phyloP scores from a whole-genome alignment of 768 basidiomycete species.

The Paxillus rubicundulus region DNA sequence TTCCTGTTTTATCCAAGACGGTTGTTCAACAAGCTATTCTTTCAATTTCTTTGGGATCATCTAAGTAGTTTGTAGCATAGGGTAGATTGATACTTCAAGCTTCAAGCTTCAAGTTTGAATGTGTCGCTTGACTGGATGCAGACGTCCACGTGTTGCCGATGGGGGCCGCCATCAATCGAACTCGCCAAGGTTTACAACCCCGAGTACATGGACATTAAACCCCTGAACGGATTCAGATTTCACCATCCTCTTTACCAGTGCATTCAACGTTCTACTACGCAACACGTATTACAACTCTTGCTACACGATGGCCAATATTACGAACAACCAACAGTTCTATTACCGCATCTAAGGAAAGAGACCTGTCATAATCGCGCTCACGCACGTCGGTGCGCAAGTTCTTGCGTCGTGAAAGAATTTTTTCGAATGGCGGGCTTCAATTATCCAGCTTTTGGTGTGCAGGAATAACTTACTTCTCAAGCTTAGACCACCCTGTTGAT shows the following conservation, averaged over 20 bases:
- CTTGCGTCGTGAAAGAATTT: constrained; percentile 26
- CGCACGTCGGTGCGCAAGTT: background rate
- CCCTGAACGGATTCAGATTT: background rate
- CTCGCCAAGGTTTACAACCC: background rate
- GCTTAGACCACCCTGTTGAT: too few relatives aligned
- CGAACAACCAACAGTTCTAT: background rate
- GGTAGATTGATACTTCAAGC: too few relatives aligned
- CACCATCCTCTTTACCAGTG: background rate
- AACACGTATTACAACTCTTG: background rate
- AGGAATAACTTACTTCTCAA: too few relatives aligned
- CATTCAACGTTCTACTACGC: background rate
- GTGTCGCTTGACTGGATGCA: background rate
- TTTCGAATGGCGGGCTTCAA: constrained; percentile 6
- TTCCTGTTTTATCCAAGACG: too few relatives aligned
- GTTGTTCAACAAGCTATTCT: too few relatives aligned
- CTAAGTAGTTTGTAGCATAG: too few relatives aligned
- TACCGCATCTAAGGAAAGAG: too few relatives aligned
- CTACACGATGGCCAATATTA: background rate
- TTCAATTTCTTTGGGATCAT: too few relatives aligned
- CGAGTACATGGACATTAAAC: background rate
- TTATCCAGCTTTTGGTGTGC: too few relatives aligned
- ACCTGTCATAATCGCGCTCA: background rate
- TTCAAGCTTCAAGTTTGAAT: too few relatives aligned
- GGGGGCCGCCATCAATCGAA: background rate
- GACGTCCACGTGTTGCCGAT: background rate